phyloP scores from a whole-genome alignment of 2,329 filamentous ascomycete species.

The Coniochaeta ligniaria region DNA sequence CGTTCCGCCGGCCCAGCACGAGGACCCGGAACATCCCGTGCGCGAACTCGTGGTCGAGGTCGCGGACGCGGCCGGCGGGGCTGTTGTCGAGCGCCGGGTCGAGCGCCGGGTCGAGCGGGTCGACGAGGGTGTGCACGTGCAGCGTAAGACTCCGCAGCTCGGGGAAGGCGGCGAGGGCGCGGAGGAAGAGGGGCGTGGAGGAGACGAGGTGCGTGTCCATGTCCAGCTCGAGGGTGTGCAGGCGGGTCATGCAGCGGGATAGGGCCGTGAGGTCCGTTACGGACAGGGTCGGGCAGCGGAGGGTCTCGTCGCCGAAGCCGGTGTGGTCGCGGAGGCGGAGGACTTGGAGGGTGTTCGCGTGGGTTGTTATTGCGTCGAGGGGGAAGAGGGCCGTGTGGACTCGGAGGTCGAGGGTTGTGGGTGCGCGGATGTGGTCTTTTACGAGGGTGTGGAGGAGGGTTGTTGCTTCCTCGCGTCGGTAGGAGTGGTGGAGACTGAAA shows the following conservation, averaged over 20 bases:
- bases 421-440: slow-evolving; percentile 26
- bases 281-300: slow-evolving; percentile 32
- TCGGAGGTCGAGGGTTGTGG: slow-evolving; percentile 30
- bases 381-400: slow-evolving; percentile 33
- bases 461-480: slow-evolving; percentile 31
- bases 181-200: slow-evolving; percentile 27
- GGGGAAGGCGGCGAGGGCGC: slow-evolving; percentile 29
- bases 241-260: slow-evolving; percentile 18
- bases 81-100: background rate
- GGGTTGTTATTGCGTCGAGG: slow-evolving; percentile 28
- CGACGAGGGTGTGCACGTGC: slow-evolving; percentile 36
- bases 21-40: slow-evolving; percentile 25
- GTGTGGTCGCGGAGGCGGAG: slow-evolving; percentile 37
- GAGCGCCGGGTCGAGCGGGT: slow-evolving; percentile 17
- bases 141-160: slow-evolving; percentile 31
- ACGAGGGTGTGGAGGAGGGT: slow-evolving; percentile 28
- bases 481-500: slow-evolving; percentile 30
- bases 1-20: slow-evolving; percentile 7
- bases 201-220: slow-evolving; percentile 32
- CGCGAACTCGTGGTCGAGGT: slow-evolving; percentile 13
- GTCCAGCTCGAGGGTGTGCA: slow-evolving; percentile 38
- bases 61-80: no score
- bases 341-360: slow-evolving; percentile 27
- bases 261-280: slow-evolving; percentile 25
- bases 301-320: slow-evolving; percentile 34